Percentiles rank a stretch among this genome's conserved stretches.
Conservation (phyloP, 1,284 basidiomycete genomes). For the Pseudozyma thailandica region DNA sequence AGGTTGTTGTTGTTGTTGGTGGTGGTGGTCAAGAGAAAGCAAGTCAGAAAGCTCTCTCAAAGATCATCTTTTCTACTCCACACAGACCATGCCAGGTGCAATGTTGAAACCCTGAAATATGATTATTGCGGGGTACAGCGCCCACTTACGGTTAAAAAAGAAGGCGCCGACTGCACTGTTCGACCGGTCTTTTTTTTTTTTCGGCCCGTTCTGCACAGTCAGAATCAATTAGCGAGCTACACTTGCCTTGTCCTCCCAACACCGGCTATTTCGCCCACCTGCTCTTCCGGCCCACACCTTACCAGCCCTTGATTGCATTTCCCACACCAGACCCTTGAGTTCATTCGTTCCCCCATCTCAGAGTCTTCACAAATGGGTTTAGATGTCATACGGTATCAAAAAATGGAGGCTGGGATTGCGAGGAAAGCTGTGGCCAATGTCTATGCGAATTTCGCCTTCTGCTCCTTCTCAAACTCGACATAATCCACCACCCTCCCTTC, state of each 20-base stretch:
- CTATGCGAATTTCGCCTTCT: slow-evolving; percentile 23
- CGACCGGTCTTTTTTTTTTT: slow-evolving; percentile 15
- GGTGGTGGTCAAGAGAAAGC: slow-evolving; percentile 5
- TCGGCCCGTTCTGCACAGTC: slow-evolving; percentile 10
- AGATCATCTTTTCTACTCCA: no score
- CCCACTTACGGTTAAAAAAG: no score
- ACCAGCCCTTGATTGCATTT: not conserved
- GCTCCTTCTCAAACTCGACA: slow-evolving; percentile 22
- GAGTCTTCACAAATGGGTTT: no score
- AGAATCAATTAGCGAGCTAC: slow-evolving; percentile 27
- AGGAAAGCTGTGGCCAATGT: not conserved
- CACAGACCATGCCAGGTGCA: no score
- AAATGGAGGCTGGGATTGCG: no score
- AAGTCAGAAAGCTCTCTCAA: no score
- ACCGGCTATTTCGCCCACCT: slow-evolving; percentile 7
- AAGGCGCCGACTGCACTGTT: no score
- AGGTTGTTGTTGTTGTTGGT: not conserved
- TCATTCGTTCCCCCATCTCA: no score
- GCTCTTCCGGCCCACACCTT: slow-evolving; percentile 1
- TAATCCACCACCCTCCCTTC: slow-evolving; percentile 33
- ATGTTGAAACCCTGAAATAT: no score
- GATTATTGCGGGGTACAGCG: no score
- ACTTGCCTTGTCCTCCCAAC: slow-evolving; percentile 5
- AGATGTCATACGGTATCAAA: no score
- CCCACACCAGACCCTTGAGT: not conserved